Conservation (phyloP, 2,329 filamentous ascomycete genomes). For the Herpotrichia juniperi region DNA sequence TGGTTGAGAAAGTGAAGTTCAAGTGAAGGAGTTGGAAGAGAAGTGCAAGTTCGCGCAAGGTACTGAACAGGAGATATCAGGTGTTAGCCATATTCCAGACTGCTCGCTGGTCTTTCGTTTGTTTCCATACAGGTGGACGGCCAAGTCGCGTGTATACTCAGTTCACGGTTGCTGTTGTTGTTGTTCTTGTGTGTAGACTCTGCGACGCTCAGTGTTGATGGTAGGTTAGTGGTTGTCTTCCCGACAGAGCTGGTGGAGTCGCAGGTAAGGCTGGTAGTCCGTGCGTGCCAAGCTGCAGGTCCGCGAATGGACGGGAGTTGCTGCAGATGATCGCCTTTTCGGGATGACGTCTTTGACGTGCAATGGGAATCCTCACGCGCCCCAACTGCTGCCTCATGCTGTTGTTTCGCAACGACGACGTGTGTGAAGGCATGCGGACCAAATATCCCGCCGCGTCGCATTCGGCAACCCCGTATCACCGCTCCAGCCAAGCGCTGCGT, state of each 20-base stretch:
- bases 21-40: no score
- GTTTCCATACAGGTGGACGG: no score
- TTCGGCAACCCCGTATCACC: neutral
- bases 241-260: neutral
- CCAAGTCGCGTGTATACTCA: no score
- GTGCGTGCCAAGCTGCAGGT: neutral
- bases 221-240: neutral
- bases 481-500: conserved; percentile 1
- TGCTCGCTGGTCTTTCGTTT: no score
- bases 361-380: neutral
- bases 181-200: no score
- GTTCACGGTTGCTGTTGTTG: no score
- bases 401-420: neutral
- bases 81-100: no score
- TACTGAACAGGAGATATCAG: no score
- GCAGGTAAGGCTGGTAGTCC: neutral
- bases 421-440: neutral
- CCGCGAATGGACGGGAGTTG: neutral
- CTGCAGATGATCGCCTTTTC: neutral
- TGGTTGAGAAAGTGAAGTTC: no score
- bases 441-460: neutral
- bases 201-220: no score
- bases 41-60: no score
- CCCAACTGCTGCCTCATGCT: neutral
- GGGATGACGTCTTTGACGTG: neutral